Base-by-base conservation (phyloP, 2,329 filamentous ascomycete genomes). In the Aspergillus caelatus region DNA sequence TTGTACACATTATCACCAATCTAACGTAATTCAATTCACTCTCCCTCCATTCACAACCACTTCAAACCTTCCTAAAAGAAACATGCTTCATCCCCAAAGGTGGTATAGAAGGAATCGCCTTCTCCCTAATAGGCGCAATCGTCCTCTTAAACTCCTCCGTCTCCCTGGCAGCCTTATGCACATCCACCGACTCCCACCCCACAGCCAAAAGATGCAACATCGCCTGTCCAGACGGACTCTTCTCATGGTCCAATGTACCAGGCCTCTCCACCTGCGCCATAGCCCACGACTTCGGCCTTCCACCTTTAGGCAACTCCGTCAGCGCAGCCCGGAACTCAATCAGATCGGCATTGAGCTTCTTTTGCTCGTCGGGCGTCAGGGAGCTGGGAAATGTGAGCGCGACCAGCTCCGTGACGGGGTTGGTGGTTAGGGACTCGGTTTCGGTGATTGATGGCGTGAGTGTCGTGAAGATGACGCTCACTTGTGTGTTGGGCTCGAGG, bases 121-220 rank as follows among this genome's bases (percentile, higher is more conserved):
- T 80, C 58, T 79, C 76, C 63, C 80, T 78, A 66, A 86, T 63
- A 34, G 77, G 71, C 56, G 63, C 62, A 62, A 84, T 79, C 19
- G 77, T 74, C 26, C 77, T 71, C 39, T 69, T 71, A 70, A 86
- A 87, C 30, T 72, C 75, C 65, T 79, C 73, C 32, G 80, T 81
- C 66, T 82, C 74, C 60, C 79, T 75, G 36, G 79, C 84, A 56
- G 72, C 72, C 77, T 80, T 74, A 71, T 87, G 85, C 55, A 75
- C 76, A 41, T 85, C 81, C 23, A 83, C 75, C 67, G 77, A 83
- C 57, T 80, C 74, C 85, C 85, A 88, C 6, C 84, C 85, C 60
- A 85, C 74, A 21, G 78, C 76, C n/a, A 79, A 62, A 4, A 82
- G 68, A 67, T 80, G 79, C 61, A 80, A 71, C 60, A 78, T 78